Evolutionary conservation across 2,329 filamentous ascomycete genomes (phyloP), one percentile per base, ranked within the genome.

Genomic region (Colletotrichum lupini): DNA sequence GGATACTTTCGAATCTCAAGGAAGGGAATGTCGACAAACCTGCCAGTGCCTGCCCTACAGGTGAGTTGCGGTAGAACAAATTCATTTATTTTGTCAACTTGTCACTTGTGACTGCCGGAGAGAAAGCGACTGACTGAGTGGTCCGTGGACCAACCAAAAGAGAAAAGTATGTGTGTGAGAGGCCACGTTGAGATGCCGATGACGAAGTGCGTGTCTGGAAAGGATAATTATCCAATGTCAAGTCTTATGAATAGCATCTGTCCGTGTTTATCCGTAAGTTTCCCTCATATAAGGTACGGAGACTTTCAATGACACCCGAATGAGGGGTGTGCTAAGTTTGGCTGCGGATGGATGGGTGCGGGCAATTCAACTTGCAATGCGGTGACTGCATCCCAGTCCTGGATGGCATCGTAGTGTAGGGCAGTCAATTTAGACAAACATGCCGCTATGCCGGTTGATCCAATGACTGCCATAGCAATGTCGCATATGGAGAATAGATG

Each of bases 401-500:
- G 19, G 49, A 37, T 26, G 52, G 8, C n/a, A 11, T 30, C 57
- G 53, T 63, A 60, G 68, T 56, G 70, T 69, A 73, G 66, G 70
- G 66, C 22, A 73, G 70, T 49, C 66, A 73, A 73, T 65, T 59
- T 69, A 55, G 53, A 73, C 66, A 60, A 65, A 73, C 66, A 69
- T 73, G 70, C 66, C 67, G 69, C 24, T 52, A 14, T 68, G 69
- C 53, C 58, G 68, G 16, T 26, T n/a, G 49, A n/a, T 53, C 49
- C 61, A 64, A 49, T 61, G 30, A 19, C 35, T 57, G 42, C 24
- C n/a, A 22, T 22, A 49, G 42, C 42, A 49, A 49, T 49, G 42
- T n/a, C 42, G n/a, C 42, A 22, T 49, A 49, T 30, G 49, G 28
- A n/a, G 32, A 53, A 35, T 9, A 24, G 61, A 26, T 22, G 46